Base-by-base conservation (phyloP, 2,329 filamentous ascomycete genomes). In the Colletotrichum sp. region DNA sequence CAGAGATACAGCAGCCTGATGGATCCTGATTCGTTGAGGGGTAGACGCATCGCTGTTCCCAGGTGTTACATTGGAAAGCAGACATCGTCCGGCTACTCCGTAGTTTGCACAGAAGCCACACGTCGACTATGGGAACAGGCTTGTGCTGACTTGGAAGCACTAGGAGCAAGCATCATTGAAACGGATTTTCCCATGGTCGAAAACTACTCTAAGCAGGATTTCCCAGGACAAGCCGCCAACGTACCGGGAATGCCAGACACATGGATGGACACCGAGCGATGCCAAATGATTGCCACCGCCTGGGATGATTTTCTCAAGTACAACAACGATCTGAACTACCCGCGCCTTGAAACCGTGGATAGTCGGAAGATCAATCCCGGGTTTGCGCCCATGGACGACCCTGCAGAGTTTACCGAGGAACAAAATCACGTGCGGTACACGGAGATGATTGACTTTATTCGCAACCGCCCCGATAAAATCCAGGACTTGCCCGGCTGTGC, bases 301-400 rank as follows among this genome's bases (percentile, higher is more conserved):
- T 90, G 88, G 88, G 84, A 90, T 69, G 84, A 87, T 58, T 90
- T 90, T 66, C 80, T 90, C 3, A 74, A 76, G 3, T 73, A 79
- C 3, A 88, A 88, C 73, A 79, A 78, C 9, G 86, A 88, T 69
- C 59, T 80, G 0, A 82, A 81, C 2, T 79, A 84, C 43, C 77
- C 83, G 2, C 80, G 79, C 38, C 79, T 89, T 5, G 76, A 79
- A 0, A 78, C 79, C 11, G 84, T 89, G 4, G 83, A 90, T 62
- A 78, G 80, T 0, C 64, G 76, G 69, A 62, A 75, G 24, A 85
- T 86, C 57, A 62, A 73, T 18, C 73, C 73, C 55, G 62, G 55
- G 6, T 67, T 73, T 12, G 70, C 70, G 8, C 70, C 66, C 1
- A 63, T 75, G 73, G 73, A 75, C 15, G 66, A 67, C 21, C 66